A percentile compares a stretch with the other conserved stretches of the same genome.
Conservation (phyloP, 371 early-diverging fungal genomes). For the Mucor plumbeus region DNA sequence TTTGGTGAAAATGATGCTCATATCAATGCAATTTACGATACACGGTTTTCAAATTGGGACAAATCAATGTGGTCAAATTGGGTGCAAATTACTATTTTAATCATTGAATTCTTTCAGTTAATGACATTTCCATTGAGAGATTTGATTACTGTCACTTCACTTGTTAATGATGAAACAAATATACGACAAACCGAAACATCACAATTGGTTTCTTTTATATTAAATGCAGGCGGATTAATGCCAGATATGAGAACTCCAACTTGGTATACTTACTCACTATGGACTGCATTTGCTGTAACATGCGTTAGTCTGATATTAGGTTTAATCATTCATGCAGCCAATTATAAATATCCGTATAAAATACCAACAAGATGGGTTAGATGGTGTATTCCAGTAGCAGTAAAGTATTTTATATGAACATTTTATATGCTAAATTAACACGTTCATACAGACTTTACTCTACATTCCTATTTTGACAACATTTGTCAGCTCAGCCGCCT, state of each 20-base stretch:
- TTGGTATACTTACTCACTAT: conserved; percentile 57
- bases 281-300: conserved; percentile 47
- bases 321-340: conserved; percentile 38
- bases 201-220: conserved; percentile 34
- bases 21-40: conserved; percentile 49
- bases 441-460: conserved; percentile 37
- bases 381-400: conserved; percentile 65
- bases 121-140: conserved; percentile 63
- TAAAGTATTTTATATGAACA: conserved; percentile 27
- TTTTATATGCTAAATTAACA: background rate
- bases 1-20: conserved; percentile 51
- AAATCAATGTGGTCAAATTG: conserved; percentile 57
- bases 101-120: conserved; percentile 66
- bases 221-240: conserved; percentile 54
- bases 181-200: conserved; percentile 19
- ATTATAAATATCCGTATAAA: conserved; percentile 49
- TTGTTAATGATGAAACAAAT: conserved; percentile 7
- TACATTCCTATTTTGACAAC: conserved; percentile 59
- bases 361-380: conserved; percentile 59
- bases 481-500: conserved; percentile 65
- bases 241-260: conserved; percentile 56
- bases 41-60: conserved; percentile 48
- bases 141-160: conserved; percentile 48
- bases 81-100: conserved; percentile 59
- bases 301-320: conserved; percentile 40